These are phyloP conservation scores for Emergomyces africanus DNA, from an alignment of 2,329 filamentous ascomycete genomes.

Conservation along the genomic window DNA sequence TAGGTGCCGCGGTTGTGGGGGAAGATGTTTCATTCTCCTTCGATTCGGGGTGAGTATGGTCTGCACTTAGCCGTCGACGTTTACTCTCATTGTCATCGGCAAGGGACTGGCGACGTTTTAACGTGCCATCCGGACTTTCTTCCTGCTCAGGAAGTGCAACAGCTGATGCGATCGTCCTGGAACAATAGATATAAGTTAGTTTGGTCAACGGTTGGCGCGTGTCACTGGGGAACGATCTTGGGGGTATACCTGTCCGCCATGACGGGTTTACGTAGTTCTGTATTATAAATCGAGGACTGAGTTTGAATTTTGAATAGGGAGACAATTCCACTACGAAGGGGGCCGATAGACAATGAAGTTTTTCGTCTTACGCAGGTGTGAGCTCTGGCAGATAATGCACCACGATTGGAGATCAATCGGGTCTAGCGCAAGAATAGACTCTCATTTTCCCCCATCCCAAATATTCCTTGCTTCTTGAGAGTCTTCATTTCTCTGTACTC, in stretches of 20 bases:
- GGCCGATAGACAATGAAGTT: not conserved
- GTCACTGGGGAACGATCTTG: not conserved
- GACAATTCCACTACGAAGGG: not conserved
- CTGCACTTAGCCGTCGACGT: conserved; percentile 37
- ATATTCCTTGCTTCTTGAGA: not conserved
- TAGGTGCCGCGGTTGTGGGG: conserved; percentile 10
- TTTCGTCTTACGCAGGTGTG: not conserved
- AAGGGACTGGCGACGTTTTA: conserved; percentile 41
- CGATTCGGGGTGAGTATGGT: conserved; percentile 13
- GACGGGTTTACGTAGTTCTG: not conserved
- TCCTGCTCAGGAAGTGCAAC: conserved; percentile 39
- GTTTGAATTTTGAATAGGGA: not conserved
- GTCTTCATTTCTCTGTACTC: not conserved
- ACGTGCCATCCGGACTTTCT: conserved; percentile 19
- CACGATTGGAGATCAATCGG: not conserved
- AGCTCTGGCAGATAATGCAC: not conserved
- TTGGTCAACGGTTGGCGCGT: not conserved
- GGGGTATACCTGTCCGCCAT: conserved; percentile 9
- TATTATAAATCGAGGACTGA: not conserved
- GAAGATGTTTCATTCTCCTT: conserved; percentile 7
- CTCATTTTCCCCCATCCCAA: not conserved
- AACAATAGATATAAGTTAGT: not conserved
- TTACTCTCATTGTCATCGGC: conserved; percentile 38
- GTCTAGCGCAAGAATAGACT: not conserved
- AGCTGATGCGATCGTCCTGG: conserved; percentile 39